Evolutionary conservation across 495 filamentous ascomycete genomes (phyloP), one percentile per base, ranked within the genome.

Genomic region (Copromyces sp.): DNA sequence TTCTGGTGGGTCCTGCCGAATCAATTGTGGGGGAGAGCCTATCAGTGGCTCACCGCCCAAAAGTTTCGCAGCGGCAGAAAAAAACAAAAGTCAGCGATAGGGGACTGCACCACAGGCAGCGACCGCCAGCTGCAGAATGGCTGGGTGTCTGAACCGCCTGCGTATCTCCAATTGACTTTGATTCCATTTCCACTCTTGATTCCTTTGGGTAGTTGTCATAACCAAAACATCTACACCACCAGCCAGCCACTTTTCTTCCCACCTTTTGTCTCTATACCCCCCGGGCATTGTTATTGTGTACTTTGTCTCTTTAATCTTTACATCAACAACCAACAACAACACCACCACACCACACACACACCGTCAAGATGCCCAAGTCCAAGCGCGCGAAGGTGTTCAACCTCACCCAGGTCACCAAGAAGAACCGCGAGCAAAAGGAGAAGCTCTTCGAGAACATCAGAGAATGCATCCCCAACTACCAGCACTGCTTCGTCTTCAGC

Each of bases 361-460:
- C 68, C 69, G 73, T 71, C 84, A 92, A 75, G 78, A 99, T 99
- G 95, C 96, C 95, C 77, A 93, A 93, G 84, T 97, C 94, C 72
- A 99, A 98, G 87, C 93, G 95, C 80, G 88, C 91, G 73, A 94
- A 90, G 80, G 86, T 96, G 80, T 89, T 95, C 75, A 90, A 96
- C 84, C 86, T 95, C 82, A 94, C 95, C 73, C 92, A 94, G 83
- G 93, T 94, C 71, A 85, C 88, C 78, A 98, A 98, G 85, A 97
- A 97, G 84, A 91, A 88, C 70, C 88, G 90, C 82, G 94, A 97
- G 82, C 89, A 95, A 75, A 94, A 94, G 80, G 86, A 94, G 77
- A 90, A 90, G 72, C 91, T 98, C 40, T 97, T 95, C 84, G 86
- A 89, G 81, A 93, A 93, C 78, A 91, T 99, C 72, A 93, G 91